Evolutionary conservation across 83 land plant genomes (phyloP), one percentile per base, ranked within the genome.

Genomic region (Thuja plicata): DNA sequence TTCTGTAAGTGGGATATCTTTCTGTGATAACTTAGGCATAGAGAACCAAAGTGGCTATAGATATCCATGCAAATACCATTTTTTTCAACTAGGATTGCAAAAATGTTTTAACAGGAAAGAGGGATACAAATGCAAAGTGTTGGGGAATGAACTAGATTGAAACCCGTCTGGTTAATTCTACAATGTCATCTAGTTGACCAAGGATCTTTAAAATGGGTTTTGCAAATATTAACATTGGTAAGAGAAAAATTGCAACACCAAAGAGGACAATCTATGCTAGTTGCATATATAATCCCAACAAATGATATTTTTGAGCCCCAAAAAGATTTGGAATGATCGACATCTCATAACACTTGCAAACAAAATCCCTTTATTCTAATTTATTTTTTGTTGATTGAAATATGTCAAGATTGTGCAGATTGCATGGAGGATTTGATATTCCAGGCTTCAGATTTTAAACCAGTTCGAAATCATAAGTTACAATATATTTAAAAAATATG

Each of bases 221-320:
- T 0, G 89, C 73, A 88, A 89, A 93, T 71, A 93, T 82, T 71
- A 82, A 92, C 52, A 90, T 2, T 0, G 92, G 93, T 81, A 90
- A 73, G 30, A 90, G 27, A 9, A 87, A 5, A 24, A 89, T 38
- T 54, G 90, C 45, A 34, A 88, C 27, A n/a, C 35, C 30, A 34
- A 86, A 8, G 27, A 91, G 37, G 6, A 91, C 24, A 34, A 90
- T 89, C 92, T 89, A 90, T 55, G 94, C 91, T 1, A 89, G n/a
- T 40, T 92, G 92, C 66, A 94, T 87, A 87, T 90, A 92, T 24
- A 92, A 55, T 37, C 93, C 95, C 37, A 92, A 86, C 94, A 92
- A 91, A 32, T 89, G 88, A 86, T 90, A 87, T 84, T 90, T 80
- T 52, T 79, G 57, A 9, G 94, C 94, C 3, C 94, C 94, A 87